Conservation (phyloP, 1,284 basidiomycete species). For the Ganoderma lingzhi region DNA sequence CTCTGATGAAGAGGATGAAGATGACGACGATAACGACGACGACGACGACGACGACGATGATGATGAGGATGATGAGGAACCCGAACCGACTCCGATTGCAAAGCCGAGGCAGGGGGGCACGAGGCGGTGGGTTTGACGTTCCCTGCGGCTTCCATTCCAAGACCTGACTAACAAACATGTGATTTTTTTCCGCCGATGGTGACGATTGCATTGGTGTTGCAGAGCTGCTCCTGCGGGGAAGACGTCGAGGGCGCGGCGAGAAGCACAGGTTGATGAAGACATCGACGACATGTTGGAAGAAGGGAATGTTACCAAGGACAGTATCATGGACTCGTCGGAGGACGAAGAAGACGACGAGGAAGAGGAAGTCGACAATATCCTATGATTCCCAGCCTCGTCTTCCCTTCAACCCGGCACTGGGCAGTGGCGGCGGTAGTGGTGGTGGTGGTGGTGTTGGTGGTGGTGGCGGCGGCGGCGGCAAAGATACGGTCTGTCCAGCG, state of each 20-base stretch:
- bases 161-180: neutral
- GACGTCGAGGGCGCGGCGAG: constrained; percentile 21
- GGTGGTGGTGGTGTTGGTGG: neutral
- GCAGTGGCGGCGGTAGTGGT: neutral
- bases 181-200: neutral
- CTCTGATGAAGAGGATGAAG: constrained; percentile 34
- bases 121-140: constrained; percentile 18
- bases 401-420: neutral
- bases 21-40: constrained; percentile 44
- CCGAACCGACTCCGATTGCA: constrained; percentile 42
- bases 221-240: constrained; percentile 15
- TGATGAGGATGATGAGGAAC: constrained; percentile 42
- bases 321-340: constrained; percentile 39
- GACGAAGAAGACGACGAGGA: constrained; percentile 41
- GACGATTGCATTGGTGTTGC: neutral
- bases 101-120: constrained; percentile 17
- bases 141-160: neutral
- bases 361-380: constrained; percentile 39
- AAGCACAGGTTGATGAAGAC: constrained; percentile 31
- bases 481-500: neutral
- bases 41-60: constrained; percentile 45
- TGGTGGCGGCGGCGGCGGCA: neutral
- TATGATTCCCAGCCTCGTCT: constrained; percentile 13
- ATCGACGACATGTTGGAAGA: constrained; percentile 31
- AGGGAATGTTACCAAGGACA: constrained; percentile 34